phyloP scores from a whole-genome alignment of 352 stramenopile species.

The Paralagenidium karlingii region DNA sequence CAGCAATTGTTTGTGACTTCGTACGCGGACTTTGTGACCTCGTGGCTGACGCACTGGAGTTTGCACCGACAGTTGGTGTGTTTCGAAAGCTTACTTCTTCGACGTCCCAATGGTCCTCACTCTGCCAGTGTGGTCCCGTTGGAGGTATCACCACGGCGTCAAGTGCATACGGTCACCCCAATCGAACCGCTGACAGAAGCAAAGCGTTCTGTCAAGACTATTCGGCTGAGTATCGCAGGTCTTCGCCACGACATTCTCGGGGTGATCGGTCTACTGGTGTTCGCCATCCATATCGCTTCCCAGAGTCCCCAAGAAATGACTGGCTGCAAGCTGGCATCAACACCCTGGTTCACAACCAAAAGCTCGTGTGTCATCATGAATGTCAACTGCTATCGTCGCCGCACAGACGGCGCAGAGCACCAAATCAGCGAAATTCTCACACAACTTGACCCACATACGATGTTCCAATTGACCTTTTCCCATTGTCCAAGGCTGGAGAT shows the following conservation, averaged over 20 bases:
- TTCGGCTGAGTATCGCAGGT: too few relatives aligned
- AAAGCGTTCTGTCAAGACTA: too few relatives aligned
- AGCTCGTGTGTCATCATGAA: conserved; percentile 19
- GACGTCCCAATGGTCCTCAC: too few relatives aligned
- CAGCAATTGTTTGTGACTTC: conserved; percentile 11
- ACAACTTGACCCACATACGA: conserved; percentile 7
- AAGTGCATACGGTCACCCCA: too few relatives aligned
- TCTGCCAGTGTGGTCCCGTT: too few relatives aligned
- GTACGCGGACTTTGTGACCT: conserved; percentile 8
- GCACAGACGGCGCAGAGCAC: conserved; percentile 10
- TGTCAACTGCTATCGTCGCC: conserved; percentile 18
- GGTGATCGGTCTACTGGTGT: too few relatives aligned
- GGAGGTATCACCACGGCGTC: too few relatives aligned
- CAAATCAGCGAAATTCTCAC: conserved; percentile 8
- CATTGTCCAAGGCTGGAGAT: conserved; percentile 17
- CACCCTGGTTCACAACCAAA: conserved; percentile 15
- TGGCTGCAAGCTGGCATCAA: conserved; percentile 16
- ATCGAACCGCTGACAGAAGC: too few relatives aligned
- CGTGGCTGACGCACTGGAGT: conserved; percentile 9
- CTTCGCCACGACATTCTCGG: too few relatives aligned
- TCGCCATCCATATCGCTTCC: too few relatives aligned
- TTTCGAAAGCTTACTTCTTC: too few relatives aligned
- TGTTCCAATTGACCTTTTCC: conserved; percentile 16
- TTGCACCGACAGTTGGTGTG: conserved; percentile 12
- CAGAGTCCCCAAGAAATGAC: conserved; percentile 6